phyloP scores from a whole-genome alignment of 192 early-diverging fungal genomes.

The Coemansia reversa region DNA sequence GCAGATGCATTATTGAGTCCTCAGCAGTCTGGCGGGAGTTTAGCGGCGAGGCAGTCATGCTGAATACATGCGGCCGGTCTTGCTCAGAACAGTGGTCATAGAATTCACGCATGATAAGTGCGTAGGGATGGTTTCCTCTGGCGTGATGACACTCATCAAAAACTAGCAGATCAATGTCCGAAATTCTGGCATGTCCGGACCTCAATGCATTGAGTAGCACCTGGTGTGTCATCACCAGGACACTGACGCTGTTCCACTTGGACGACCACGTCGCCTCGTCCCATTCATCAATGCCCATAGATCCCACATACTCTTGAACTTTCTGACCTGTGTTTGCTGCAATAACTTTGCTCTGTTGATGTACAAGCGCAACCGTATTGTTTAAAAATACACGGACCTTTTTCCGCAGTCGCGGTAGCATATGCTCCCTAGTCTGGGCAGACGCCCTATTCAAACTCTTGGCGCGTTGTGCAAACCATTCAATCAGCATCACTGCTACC shows the following conservation, averaged over 20 bases:
- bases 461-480: constrained; percentile 60
- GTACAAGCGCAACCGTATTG: constrained; percentile 81
- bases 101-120: constrained; percentile 80
- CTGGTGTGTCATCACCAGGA: constrained; percentile 85
- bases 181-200: constrained; percentile 63
- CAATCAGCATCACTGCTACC: constrained; percentile 81
- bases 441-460: background rate
- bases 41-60: constrained; percentile 92
- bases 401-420: constrained; percentile 1
- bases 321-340: constrained; percentile 60
- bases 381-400: constrained; percentile 74
- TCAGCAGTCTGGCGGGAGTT: constrained; percentile 32
- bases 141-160: constrained; percentile 97
- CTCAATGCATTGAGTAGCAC: constrained; percentile 78
- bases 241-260: constrained; percentile 61
- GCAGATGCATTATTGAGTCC: constrained; percentile 54
- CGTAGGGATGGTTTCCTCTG: constrained; percentile 70
- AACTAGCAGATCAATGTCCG: constrained; percentile 77
- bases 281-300: constrained; percentile 67
- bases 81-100: constrained; percentile 57
- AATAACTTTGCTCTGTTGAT: constrained; percentile 83
- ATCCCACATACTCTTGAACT: constrained; percentile 67
- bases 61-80: constrained; percentile 77
- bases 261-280: constrained; percentile 59
- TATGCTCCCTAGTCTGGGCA: background rate